Conservation (phyloP, 2,329 filamentous ascomycete species). For the Capronia americana region DNA sequence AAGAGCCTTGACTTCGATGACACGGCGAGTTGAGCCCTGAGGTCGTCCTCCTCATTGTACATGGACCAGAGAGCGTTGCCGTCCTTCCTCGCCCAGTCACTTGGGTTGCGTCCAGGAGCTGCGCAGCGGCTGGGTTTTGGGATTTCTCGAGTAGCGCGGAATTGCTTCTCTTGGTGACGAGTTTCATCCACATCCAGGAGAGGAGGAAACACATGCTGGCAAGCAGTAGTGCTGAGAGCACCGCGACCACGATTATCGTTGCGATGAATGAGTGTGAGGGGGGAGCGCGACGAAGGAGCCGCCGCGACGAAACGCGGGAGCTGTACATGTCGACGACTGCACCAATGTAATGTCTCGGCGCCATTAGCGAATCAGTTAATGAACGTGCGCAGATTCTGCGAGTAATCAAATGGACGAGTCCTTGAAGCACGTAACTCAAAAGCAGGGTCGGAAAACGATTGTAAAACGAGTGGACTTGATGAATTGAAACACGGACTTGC, state of each 20-base stretch:
- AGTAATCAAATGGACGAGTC: background rate
- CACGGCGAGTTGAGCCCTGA: slow-evolving; percentile 27
- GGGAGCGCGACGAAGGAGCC: slow-evolving; percentile 7
- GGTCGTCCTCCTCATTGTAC: slow-evolving; percentile 32
- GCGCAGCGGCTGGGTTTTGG: background rate
- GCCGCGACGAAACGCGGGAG: background rate
- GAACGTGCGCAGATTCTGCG: background rate
- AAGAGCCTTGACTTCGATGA: slow-evolving; percentile 31
- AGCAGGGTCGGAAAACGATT: background rate
- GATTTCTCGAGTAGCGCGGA: background rate
- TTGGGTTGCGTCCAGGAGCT: slow-evolving; percentile 13
- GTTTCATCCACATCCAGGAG: slow-evolving; percentile 20
- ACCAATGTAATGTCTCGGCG: slow-evolving; percentile 23
- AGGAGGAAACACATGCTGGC: slow-evolving; percentile 14
- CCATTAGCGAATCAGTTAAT: slow-evolving; percentile 18
- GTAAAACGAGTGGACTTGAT: slow-evolving; percentile 14
- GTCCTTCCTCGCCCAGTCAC: slow-evolving; percentile 29
- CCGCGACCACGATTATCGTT: slow-evolving; percentile 17
- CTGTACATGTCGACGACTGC: slow-evolving; percentile 5
- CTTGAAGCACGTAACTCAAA: background rate
- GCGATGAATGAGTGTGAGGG: slow-evolving; percentile 15
- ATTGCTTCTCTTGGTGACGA: background rate
- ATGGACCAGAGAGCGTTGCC: slow-evolving; percentile 31
- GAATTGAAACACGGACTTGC: slow-evolving; percentile 16
- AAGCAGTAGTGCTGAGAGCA: slow-evolving; percentile 21